A percentile compares a stretch with the other conserved stretches of the same genome.
Evolutionary conservation across 2,329 filamentous ascomycete species (phyloP).

Genomic region (Colletotrichum echinochloae): DNA sequence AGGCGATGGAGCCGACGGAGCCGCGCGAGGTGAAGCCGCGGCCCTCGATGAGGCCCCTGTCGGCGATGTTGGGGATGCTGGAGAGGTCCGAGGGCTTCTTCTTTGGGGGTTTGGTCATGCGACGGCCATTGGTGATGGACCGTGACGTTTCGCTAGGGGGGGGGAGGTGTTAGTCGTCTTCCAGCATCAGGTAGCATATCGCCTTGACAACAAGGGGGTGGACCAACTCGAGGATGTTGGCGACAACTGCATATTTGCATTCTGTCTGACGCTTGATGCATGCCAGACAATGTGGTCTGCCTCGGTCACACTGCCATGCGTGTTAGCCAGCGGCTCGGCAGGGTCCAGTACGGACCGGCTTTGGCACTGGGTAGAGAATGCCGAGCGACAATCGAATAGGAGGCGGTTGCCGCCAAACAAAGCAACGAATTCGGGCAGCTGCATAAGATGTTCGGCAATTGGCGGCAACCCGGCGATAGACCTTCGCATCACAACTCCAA

Average conservation of each 20-base stretch:
- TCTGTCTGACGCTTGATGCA: conserved; percentile 81
- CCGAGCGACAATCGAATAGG: not conserved
- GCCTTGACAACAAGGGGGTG: not conserved
- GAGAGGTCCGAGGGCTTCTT: conserved; percentile 60
- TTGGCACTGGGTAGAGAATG: not conserved
- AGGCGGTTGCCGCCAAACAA: not conserved
- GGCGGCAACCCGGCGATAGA: not conserved
- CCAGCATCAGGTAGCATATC: not conserved
- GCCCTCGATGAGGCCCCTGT: conserved; percentile 61
- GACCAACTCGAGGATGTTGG: conserved; percentile 79
- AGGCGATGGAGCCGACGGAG: conserved; percentile 52
- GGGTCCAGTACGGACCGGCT: not conserved
- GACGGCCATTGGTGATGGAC: conserved; percentile 63
- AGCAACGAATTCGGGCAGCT: not conserved
- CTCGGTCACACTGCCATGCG: conserved; percentile 74
- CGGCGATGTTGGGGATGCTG: conserved; percentile 66
- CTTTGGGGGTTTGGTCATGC: conserved; percentile 69
- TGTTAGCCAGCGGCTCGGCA: not conserved
- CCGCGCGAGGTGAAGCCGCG: conserved; percentile 60
- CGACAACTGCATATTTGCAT: conserved; percentile 81
- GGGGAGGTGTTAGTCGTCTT: conserved; percentile 11
- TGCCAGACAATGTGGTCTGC: conserved; percentile 75
- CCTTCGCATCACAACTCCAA: not conserved
- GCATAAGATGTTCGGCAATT: not conserved
- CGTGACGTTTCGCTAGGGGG: conserved; percentile 68